phyloP scores from a whole-genome alignment of 176 grass and related monocot species.

The Bothriochloa decipiens region DNA sequence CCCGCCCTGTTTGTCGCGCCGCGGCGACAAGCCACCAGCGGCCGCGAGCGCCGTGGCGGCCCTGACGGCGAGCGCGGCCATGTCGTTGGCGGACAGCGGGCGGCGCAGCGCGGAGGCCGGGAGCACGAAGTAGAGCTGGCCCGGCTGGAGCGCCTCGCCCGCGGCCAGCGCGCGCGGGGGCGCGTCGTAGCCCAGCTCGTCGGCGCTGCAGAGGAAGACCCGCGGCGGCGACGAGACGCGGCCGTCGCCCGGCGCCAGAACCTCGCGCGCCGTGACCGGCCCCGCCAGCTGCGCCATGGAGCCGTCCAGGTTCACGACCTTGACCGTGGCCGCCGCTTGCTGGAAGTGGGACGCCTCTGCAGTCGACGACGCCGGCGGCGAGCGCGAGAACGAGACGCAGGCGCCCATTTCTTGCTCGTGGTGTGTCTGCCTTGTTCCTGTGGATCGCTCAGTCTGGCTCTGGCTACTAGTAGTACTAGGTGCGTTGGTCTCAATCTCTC shows the following conservation, averaged over 20 bases:
- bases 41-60: constrained; percentile 46
- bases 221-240: background rate
- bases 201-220: constrained; percentile 68
- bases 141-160: constrained; percentile 38
- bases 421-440: too few relatives aligned
- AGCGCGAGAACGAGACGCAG: constrained; percentile 49
- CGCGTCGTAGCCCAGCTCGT: constrained; percentile 62
- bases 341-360: background rate
- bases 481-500: background rate
- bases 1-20: background rate
- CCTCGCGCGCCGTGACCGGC: constrained; percentile 39
- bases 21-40: background rate
- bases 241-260: constrained; percentile 25
- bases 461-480: too few relatives aligned
- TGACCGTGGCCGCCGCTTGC: constrained; percentile 18
- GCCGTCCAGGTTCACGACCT: constrained; percentile 60
- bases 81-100: constrained; percentile 46
- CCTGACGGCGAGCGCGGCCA: constrained; percentile 68
- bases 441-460: too few relatives aligned
- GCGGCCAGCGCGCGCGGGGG: constrained; percentile 38
- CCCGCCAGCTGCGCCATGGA: constrained; percentile 44
- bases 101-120: constrained; percentile 46
- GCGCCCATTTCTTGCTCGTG: constrained; percentile 49
- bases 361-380: background rate
- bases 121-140: constrained; percentile 76